These are phyloP conservation scores for Amauroascus verrucosus DNA, from an alignment of 2,329 filamentous ascomycete genomes.

Conservation along the genomic window DNA sequence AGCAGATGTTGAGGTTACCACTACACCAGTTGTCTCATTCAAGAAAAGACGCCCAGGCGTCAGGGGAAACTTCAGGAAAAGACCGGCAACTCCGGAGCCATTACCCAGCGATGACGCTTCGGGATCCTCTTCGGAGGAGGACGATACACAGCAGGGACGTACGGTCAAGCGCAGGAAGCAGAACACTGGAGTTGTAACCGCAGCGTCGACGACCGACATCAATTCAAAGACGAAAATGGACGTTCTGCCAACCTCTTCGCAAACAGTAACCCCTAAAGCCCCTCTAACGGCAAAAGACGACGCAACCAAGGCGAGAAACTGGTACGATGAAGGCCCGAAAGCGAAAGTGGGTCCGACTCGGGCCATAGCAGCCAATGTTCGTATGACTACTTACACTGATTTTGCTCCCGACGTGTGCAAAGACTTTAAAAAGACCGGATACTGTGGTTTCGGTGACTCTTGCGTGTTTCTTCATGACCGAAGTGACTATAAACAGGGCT, in stretches of 20 bases:
- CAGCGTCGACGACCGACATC: slow-evolving; percentile 46
- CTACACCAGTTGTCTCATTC: slow-evolving; percentile 42
- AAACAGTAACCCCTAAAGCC: slow-evolving; percentile 42
- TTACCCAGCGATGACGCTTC: slow-evolving; percentile 49
- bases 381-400: slow-evolving; percentile 81
- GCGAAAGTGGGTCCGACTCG: slow-evolving; percentile 43
- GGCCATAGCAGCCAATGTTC: slow-evolving; percentile 81
- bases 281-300: slow-evolving; percentile 47
- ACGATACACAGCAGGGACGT: slow-evolving; percentile 47
- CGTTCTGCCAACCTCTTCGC: slow-evolving; percentile 40
- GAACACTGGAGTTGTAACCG: slow-evolving; percentile 49
- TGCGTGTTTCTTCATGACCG: slow-evolving; percentile 61
- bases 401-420: slow-evolving; percentile 92
- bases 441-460: slow-evolving; percentile 60
- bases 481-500: slow-evolving; percentile 69
- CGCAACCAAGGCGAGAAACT: slow-evolving; percentile 79
- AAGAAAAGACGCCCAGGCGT: slow-evolving; percentile 74
- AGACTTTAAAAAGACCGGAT: slow-evolving; percentile 75
- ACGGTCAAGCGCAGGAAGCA: slow-evolving; percentile 70
- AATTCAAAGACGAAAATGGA: slow-evolving; percentile 35
- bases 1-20: background rate
- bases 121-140: slow-evolving; percentile 66
- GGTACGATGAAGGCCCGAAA: slow-evolving; percentile 63
- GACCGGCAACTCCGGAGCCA: slow-evolving; percentile 64
- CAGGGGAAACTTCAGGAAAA: slow-evolving; percentile 70